Conservation (phyloP, 352 stramenopile genomes). For the Phytopythium ostracodes region DNA sequence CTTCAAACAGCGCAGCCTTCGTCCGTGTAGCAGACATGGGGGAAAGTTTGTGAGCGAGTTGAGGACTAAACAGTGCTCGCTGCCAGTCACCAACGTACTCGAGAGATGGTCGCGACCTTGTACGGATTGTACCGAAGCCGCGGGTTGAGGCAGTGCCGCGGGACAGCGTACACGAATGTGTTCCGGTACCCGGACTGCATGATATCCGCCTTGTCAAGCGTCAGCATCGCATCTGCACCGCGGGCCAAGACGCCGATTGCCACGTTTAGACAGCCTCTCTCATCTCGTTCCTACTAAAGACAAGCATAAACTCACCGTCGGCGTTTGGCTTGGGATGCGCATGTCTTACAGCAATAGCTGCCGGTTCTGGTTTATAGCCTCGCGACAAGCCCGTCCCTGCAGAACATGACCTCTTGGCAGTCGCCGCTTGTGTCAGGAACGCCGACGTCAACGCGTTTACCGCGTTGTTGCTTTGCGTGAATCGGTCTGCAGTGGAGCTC, state of each 20-base stretch:
- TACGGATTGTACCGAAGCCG: slow-evolving; percentile 58
- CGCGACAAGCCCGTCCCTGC: background rate
- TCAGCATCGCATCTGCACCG: background rate
- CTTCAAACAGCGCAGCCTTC: slow-evolving; percentile 19
- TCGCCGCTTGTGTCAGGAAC: background rate
- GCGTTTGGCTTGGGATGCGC: background rate
- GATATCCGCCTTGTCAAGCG: background rate
- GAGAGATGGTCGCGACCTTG: slow-evolving; percentile 52
- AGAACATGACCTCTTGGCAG: slow-evolving; percentile 1
- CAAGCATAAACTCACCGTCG: background rate
- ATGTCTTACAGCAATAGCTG: no score
- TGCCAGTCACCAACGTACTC: slow-evolving; percentile 36
- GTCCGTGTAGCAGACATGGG: background rate
- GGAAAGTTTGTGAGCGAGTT: no score
- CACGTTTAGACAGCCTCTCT: background rate
- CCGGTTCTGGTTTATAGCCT: background rate
- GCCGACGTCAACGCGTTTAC: background rate
- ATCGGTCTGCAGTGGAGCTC: background rate
- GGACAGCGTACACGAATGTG: slow-evolving; percentile 68
- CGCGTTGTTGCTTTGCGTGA: background rate
- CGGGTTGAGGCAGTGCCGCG: slow-evolving; percentile 44
- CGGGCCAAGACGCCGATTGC: background rate
- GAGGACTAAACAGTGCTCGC: no score
- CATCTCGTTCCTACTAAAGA: background rate
- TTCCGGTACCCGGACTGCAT: slow-evolving; percentile 21